phyloP scores from a whole-genome alignment of 805 yeast genomes.

The Cyberlindnera maclurae region DNA sequence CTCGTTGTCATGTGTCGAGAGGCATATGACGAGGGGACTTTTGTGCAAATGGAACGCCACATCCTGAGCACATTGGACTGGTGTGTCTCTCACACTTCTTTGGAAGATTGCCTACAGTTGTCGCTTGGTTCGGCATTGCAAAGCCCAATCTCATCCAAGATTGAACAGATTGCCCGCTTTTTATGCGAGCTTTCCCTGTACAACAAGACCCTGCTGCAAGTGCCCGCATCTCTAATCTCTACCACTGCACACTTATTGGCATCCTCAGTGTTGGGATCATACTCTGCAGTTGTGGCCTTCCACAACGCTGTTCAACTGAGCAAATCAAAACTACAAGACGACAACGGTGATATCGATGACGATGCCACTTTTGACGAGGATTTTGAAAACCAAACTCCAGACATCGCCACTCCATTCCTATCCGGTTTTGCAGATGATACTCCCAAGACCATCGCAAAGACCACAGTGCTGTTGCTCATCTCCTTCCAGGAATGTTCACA shows the following conservation, averaged over 20 bases:
- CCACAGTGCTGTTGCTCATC: conserved; percentile 12
- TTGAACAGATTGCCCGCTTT: conserved; percentile 34
- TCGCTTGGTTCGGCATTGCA: conserved; percentile 9
- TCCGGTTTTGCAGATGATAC: conserved; percentile 18
- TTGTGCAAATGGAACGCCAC: conserved; percentile 75
- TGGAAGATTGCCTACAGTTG: conserved; percentile 24
- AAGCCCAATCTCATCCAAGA: conserved; percentile 8
- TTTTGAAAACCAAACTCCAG: conserved; percentile 20
- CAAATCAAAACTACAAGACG: background rate
- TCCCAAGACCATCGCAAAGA: conserved; percentile 12
- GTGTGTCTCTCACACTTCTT: conserved; percentile 30
- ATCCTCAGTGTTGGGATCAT: conserved; percentile 36
- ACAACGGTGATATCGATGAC: conserved; percentile 14
- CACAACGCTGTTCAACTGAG: conserved; percentile 11
- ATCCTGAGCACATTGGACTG: conserved; percentile 65
- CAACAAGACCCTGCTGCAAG: conserved; percentile 39
- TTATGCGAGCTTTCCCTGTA: conserved; percentile 48
- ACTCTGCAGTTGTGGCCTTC: conserved; percentile 17
- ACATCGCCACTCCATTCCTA: conserved; percentile 19
- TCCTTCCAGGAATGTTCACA: conserved; percentile 16
- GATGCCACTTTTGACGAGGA: conserved; percentile 22
- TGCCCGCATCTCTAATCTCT: conserved; percentile 41
- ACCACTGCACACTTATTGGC: conserved; percentile 45
- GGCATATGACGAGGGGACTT: conserved; percentile 54
- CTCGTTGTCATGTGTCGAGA: conserved; percentile 59